These are phyloP conservation scores for Schizosaccharomyces japonicus DNA, from an alignment of 805 yeast genomes.

Conservation along the genomic window DNA sequence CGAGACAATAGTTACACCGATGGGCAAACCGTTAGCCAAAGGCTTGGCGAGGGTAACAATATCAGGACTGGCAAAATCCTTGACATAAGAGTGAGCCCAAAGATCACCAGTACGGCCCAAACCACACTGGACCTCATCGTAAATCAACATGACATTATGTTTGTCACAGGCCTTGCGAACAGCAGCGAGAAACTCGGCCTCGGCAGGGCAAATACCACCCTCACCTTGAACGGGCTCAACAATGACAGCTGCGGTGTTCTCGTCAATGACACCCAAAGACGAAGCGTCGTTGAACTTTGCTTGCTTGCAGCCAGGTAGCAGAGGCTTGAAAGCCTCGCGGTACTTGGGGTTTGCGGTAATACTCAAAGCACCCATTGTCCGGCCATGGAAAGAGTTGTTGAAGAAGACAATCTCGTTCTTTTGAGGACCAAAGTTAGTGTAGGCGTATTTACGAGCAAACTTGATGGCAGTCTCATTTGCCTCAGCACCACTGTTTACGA, in stretches of 20 bases:
- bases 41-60: slow-evolving; percentile 89
- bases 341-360: slow-evolving; percentile 86
- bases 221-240: slow-evolving; percentile 97
- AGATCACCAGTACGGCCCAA: slow-evolving; percentile 74
- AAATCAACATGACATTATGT: slow-evolving; percentile 53
- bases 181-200: slow-evolving; percentile 36
- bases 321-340: slow-evolving; percentile 72
- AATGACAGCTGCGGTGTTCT: slow-evolving; percentile 69
- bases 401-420: slow-evolving; percentile 72
- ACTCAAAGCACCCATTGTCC: slow-evolving; percentile 78
- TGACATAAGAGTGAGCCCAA: slow-evolving; percentile 73
- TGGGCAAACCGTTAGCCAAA: slow-evolving; percentile 86
- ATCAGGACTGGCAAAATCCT: slow-evolving; percentile 75
- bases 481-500: slow-evolving; percentile 54
- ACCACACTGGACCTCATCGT: slow-evolving; percentile 94
- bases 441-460: slow-evolving; percentile 60
- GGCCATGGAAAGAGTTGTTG: slow-evolving; percentile 77
- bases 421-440: slow-evolving; percentile 11
- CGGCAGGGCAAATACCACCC: slow-evolving; percentile 67
- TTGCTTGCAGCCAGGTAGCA: slow-evolving; percentile 67
- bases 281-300: slow-evolving; percentile 39
- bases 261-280: slow-evolving; percentile 33
- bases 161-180: slow-evolving; percentile 44
- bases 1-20: slow-evolving; percentile 77
- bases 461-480: slow-evolving; percentile 63